Conservation (phyloP, 768 basidiomycete species). For the Nevesoporus exiguus region DNA sequence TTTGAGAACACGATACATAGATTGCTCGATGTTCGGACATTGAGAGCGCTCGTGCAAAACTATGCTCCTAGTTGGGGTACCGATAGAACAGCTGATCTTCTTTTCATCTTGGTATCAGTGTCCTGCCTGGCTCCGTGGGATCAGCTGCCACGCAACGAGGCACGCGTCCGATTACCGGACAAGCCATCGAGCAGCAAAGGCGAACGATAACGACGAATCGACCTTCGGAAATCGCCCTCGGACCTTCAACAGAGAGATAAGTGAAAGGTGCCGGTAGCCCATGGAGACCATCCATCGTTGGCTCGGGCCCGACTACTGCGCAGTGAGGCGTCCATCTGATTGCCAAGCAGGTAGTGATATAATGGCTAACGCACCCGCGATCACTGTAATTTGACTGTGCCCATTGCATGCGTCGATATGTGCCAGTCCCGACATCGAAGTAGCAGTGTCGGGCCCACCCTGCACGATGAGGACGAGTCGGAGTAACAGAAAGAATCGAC, state of each 20-base stretch:
- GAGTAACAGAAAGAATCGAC: neutral
- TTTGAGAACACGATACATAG: neutral
- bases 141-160: neutral
- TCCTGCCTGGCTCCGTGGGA: constrained; percentile 1
- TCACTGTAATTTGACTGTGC: no score
- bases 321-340: neutral
- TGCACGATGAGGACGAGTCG: neutral
- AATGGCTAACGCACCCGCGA: neutral
- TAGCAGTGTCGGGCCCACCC: no score
- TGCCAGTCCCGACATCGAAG: neutral
- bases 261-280: neutral
- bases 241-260: neutral
- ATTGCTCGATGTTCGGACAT: neutral
- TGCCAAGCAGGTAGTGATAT: neutral
- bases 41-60: neutral
- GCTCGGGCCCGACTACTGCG: no score
- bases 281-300: no score
- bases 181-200: neutral
- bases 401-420: neutral
- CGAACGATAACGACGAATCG: neutral
- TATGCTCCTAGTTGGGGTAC: neutral
- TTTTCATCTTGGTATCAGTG: neutral
- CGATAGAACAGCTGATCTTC: neutral
- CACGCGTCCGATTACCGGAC: neutral
- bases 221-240: neutral